These are phyloP conservation scores for Tuber indicum DNA, from an alignment of 495 filamentous ascomycete genomes.

Conservation along the genomic window DNA sequence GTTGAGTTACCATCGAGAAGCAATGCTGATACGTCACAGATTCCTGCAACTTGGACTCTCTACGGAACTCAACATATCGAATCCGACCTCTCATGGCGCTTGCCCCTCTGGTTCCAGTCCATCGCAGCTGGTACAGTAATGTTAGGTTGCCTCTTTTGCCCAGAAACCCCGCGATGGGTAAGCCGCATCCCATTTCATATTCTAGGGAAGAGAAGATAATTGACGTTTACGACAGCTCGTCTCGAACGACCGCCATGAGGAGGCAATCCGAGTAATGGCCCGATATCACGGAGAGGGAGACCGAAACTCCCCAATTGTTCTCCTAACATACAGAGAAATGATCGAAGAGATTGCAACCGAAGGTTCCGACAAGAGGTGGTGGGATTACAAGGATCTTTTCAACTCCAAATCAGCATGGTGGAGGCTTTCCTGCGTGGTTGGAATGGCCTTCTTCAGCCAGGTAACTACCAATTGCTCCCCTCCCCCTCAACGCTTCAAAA, in stretches of 20 bases:
- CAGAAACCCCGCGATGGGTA: constrained; percentile 44
- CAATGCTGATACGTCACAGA: constrained; percentile 15
- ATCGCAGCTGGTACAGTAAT: constrained; percentile 45
- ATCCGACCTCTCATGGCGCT: constrained; percentile 49
- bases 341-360: constrained; percentile 53
- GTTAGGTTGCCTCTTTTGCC: constrained; percentile 39
- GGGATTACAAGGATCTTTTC: constrained; percentile 61
- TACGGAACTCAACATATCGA: constrained; percentile 37
- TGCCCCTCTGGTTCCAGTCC: constrained; percentile 55
- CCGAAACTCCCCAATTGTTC: constrained; percentile 51
- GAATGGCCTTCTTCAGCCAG: constrained; percentile 60
- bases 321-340: constrained; percentile 56
- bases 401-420: constrained; percentile 51
- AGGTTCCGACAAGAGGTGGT: constrained; percentile 63
- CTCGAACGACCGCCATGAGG: constrained; percentile 51
- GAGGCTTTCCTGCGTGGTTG: constrained; percentile 46
- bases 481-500: not conserved
- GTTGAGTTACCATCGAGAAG: not conserved
- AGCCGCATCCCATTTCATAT: not conserved
- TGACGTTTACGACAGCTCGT: constrained; percentile 32
- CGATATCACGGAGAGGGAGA: constrained; percentile 57
- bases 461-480: constrained; percentile 11
- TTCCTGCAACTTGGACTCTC: constrained; percentile 40
- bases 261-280: constrained; percentile 51
- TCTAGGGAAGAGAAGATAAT: not conserved